Evolutionary conservation across 1,284 basidiomycete genomes (phyloP).

Genomic region (Leccinum griseonigrum): DNA sequence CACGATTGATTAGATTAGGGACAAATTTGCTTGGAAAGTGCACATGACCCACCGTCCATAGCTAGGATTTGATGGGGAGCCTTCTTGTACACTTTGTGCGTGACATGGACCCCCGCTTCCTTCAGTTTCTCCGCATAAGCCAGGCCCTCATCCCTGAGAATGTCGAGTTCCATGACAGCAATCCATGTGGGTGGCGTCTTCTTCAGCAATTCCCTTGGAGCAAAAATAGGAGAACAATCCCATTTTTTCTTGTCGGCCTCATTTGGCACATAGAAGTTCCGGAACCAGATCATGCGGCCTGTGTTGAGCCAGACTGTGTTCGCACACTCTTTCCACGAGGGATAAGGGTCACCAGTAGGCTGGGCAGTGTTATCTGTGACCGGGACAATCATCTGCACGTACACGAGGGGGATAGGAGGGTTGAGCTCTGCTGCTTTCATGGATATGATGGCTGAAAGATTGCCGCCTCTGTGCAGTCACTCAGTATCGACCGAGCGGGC

Average conservation of each 20-base stretch:
- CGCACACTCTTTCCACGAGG: conserved; percentile 48
- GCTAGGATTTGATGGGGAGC: conserved; percentile 50
- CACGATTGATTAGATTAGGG: conserved; percentile 19
- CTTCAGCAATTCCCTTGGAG: conserved; percentile 44
- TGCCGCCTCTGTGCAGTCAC: conserved; percentile 43
- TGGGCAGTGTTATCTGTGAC: conserved; percentile 33
- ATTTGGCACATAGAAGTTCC: conserved; percentile 48
- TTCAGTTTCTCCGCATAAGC: conserved; percentile 49
- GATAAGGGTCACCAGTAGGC: conserved; percentile 34
- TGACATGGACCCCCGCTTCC: conserved; percentile 42
- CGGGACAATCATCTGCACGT: conserved; percentile 49
- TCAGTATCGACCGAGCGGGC: neutral
- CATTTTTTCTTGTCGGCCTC: conserved; percentile 43
- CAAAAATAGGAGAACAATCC: conserved; percentile 52
- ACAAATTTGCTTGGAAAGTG: neutral
- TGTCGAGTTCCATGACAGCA: conserved; percentile 50
- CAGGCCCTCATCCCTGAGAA: conserved; percentile 53
- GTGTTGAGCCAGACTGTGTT: conserved; percentile 46
- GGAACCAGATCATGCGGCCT: conserved; percentile 55
- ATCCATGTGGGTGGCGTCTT: conserved; percentile 47
- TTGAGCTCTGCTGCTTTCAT: conserved; percentile 42
- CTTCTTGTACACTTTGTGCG: conserved; percentile 42
- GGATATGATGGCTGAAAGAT: conserved; percentile 49
- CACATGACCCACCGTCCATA: conserved; percentile 43
- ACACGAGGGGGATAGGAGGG: conserved; percentile 43